Evolutionary conservation across 2,329 filamentous ascomycete genomes (phyloP).

Genomic region (Gaeumannomyces sp.): DNA sequence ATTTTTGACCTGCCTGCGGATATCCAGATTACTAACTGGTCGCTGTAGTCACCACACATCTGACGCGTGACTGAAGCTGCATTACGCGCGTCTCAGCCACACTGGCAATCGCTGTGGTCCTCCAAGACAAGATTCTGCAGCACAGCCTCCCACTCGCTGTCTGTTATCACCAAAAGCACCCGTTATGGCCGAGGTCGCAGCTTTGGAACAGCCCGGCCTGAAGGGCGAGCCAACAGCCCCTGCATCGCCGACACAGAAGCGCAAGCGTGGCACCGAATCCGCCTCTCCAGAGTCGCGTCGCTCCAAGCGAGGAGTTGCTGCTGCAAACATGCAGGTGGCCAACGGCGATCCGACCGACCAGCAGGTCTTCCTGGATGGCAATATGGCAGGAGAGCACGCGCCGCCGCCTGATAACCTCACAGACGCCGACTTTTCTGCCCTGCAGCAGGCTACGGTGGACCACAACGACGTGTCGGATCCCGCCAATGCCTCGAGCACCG

Average conservation of each 20-base stretch:
- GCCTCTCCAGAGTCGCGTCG: constrained; percentile 43
- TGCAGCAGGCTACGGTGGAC: constrained; percentile 46
- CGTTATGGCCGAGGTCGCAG: constrained; percentile 9
- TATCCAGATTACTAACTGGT: neutral
- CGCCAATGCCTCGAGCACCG: constrained; percentile 51
- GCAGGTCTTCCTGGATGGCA: constrained; percentile 45
- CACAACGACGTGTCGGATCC: constrained; percentile 42
- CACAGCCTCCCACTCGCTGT: neutral
- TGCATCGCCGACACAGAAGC: constrained; percentile 34
- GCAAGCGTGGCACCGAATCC: constrained; percentile 46
- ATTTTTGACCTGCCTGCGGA: neutral
- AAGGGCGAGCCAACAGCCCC: constrained; percentile 6
- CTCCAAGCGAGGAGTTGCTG: constrained; percentile 42
- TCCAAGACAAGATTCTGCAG: neutral
- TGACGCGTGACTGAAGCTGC: neutral
- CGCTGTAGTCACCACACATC: neutral
- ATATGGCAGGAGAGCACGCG: constrained; percentile 40
- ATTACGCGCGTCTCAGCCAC: neutral
- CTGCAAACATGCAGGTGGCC: constrained; percentile 34
- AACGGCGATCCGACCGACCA: constrained; percentile 35
- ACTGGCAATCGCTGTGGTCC: neutral
- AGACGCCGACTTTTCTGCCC: constrained; percentile 49
- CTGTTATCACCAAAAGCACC: neutral
- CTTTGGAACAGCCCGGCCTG: constrained; percentile 8
- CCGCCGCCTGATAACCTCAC: constrained; percentile 25